Base-by-base conservation (phyloP, 2,329 filamentous ascomycete genomes). In the Pseudogymnoascus destructans region DNA sequence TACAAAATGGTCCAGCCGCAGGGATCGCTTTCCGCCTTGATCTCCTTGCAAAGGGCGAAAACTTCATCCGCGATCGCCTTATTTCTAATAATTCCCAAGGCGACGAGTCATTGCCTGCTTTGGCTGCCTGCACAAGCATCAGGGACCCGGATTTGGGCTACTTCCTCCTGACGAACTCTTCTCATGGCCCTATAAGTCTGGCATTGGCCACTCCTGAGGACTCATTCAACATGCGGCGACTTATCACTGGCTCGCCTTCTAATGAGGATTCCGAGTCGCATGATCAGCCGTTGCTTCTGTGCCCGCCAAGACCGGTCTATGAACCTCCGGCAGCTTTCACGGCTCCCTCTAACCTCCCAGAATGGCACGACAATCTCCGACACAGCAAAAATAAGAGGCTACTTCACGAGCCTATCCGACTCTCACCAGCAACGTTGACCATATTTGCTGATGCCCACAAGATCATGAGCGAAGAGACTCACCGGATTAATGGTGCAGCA, bases 361-460 rank as follows among this genome's bases (percentile, higher is more conserved):
- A 70, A 25, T 72, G 85, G 52, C 73, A 85, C 10, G 77, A 81
- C 56, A 73, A 74, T 46, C 71, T 83, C 35, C 77, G 79, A 54
- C 82, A 81, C 1, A 79, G 79, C 46, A 77, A 79, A 57, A 77
- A 84, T 69, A 79, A 80, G 69, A 76, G 79, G 4, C 70, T 82
- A 23, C 72, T 88, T 55, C 81, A 79, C 59, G 84, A 87, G 61
- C 81, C 87, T 66, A 75, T 91, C 58, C 78, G 81, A 60, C 77
- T 90, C 19, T 87, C 84, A 19, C 81, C 85, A 10, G 79, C 85
- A 19, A 87, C 85, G 1, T 75, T 91, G 15, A 79, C 84, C 62
- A 76, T 89, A 35, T 79, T 92, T 63, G 86, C 85, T 25, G 82
- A 87, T 60, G 82, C 82, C 0, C 87, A 92, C 69, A 82, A 85